Evolutionary conservation across 352 stramenopile species (phyloP).

Genomic region (Globisporangium orthogonon): DNA sequence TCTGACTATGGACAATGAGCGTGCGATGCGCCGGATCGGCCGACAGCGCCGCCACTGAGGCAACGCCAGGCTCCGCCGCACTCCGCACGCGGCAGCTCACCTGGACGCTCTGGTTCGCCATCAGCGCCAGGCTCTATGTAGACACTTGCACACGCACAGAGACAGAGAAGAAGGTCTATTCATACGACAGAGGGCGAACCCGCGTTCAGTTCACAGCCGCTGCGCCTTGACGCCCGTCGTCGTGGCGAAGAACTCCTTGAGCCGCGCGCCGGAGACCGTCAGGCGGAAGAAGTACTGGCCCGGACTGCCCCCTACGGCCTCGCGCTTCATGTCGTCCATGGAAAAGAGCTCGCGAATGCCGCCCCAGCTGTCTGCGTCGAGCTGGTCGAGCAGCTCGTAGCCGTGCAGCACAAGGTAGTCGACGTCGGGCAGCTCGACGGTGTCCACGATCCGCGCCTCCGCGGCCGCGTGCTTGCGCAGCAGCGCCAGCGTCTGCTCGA

Average conservation of each 20-base stretch:
- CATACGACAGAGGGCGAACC: background rate
- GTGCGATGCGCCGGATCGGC: background rate
- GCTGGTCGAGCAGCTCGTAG: slow-evolving; percentile 69
- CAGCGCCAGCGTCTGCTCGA: slow-evolving; percentile 49
- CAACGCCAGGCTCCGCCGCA: background rate
- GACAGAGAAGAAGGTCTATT: background rate
- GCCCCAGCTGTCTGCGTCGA: slow-evolving; percentile 63
- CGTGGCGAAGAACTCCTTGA: slow-evolving; percentile 56
- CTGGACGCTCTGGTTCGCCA: slow-evolving; percentile 35
- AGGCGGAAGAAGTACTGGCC: slow-evolving; percentile 63
- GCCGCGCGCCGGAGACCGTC: slow-evolving; percentile 25
- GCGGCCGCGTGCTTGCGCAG: slow-evolving; percentile 29
- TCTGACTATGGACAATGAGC: background rate
- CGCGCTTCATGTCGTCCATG: slow-evolving; percentile 79
- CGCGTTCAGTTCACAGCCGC: slow-evolving; percentile 13
- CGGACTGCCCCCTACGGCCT: slow-evolving; percentile 23
- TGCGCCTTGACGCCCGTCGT: slow-evolving; percentile 28
- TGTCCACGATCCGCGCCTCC: slow-evolving; percentile 28
- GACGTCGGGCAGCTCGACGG: slow-evolving; percentile 35
- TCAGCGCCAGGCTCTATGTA: background rate
- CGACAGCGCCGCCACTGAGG: background rate
- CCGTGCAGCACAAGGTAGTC: slow-evolving; percentile 73
- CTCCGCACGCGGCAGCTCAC: slow-evolving; percentile 60
- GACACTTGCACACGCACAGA: background rate
- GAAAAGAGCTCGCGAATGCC: slow-evolving; percentile 59